phyloP scores from a whole-genome alignment of 2,329 filamentous ascomycete species.

The Ophiocordyceps polyrhachis-furcata region DNA sequence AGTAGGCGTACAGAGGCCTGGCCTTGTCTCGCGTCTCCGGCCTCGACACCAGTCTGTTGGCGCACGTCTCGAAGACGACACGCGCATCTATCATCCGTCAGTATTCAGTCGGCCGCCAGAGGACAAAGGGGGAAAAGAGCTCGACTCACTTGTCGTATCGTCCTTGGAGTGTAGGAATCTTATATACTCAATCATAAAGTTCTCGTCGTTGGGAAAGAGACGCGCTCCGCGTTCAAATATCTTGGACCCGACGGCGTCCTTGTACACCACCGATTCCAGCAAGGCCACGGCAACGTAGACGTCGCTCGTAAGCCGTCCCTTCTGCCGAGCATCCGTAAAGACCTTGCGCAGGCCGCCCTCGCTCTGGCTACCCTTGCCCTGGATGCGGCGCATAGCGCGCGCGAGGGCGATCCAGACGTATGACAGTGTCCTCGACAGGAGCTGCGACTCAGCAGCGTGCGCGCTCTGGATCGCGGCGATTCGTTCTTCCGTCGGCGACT shows the following conservation, averaged over 20 bases:
- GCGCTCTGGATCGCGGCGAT: constrained; percentile 43
- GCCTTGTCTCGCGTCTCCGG: constrained; percentile 56
- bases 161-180: constrained; percentile 87
- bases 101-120: neutral
- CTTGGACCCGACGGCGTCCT: constrained; percentile 78
- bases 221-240: constrained; percentile 92
- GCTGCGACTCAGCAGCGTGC: constrained; percentile 52
- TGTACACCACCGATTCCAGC: constrained; percentile 91
- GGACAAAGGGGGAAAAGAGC: neutral
- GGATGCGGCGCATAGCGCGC: constrained; percentile 81
- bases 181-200: constrained; percentile 86
- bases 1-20: constrained; percentile 74
- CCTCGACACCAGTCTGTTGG: constrained; percentile 63
- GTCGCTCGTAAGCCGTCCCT: constrained; percentile 78
- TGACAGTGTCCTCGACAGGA: constrained; percentile 70
- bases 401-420: constrained; percentile 92
- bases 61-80: constrained; percentile 88
- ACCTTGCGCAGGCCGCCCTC: constrained; percentile 71
- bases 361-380: constrained; percentile 52
- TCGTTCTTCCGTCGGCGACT: constrained; percentile 45
- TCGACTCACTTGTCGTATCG: constrained; percentile 73
- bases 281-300: constrained; percentile 87
- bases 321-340: constrained; percentile 74
- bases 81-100: constrained; percentile 50
- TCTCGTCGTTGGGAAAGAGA: constrained; percentile 83